A percentile compares a stretch with the other conserved stretches of the same genome.
These are phyloP conservation scores for Claviceps citrina DNA, from an alignment of 2,329 filamentous ascomycete genomes.

Conservation along the genomic window DNA sequence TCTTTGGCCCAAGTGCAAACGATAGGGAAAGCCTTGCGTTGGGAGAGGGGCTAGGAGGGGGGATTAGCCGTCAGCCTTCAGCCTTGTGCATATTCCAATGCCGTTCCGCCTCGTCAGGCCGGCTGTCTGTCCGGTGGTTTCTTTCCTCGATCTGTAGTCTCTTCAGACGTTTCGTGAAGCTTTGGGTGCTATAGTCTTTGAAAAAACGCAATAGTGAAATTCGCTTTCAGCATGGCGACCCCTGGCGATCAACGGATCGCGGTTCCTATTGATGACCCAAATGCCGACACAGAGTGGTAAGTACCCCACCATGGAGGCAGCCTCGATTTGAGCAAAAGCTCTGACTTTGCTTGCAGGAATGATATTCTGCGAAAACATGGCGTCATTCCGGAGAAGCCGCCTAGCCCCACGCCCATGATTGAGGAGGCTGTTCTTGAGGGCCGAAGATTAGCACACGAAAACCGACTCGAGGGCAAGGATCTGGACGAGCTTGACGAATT, in stretches of 20 bases:
- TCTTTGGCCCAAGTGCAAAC: too few species aligned
- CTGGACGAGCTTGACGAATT: conserved; percentile 85
- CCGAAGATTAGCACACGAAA: conserved; percentile 71
- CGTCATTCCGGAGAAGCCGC: conserved; percentile 93
- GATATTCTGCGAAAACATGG: conserved; percentile 95
- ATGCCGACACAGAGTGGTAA: conserved; percentile 96
- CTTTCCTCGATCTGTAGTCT: not conserved
- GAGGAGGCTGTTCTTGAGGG: conserved; percentile 85
- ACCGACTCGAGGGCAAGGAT: conserved; percentile 84
- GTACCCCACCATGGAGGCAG: conserved; percentile 12
- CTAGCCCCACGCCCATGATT: conserved; percentile 88
- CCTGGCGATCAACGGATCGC: conserved; percentile 48
- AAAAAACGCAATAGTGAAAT: not conserved
- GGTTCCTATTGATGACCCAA: conserved; percentile 86
- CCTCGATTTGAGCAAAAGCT: conserved; percentile 1
- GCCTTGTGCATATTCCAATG: too few species aligned
- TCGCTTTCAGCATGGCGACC: conserved; percentile 41
- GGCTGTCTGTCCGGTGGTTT: too few species aligned
- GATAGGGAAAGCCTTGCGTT: conserved; percentile 3
- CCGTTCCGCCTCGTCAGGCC: too few species aligned
- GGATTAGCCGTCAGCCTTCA: too few species aligned
- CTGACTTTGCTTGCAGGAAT: conserved; percentile 49
- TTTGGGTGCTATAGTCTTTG: not conserved
- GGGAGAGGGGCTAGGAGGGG: not conserved
- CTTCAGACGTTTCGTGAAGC: not conserved